Evolutionary conservation across 768 basidiomycete species (phyloP), one percentile per base, ranked within the genome.

Genomic region (Suillus ampliporus): DNA sequence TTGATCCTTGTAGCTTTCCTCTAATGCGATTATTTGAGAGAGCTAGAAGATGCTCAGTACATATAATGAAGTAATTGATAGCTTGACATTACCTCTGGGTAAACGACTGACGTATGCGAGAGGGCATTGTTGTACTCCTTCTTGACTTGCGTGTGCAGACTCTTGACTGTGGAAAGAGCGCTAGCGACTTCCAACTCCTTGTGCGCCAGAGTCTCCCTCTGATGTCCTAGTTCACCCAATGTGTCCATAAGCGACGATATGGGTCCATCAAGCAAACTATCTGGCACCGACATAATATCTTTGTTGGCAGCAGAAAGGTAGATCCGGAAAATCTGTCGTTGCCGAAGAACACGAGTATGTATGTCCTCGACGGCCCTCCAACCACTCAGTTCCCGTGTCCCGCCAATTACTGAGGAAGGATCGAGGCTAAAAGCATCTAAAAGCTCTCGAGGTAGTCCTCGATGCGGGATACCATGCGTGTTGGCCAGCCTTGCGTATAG

Each of bases 341-440:
- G 91, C 37, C 83, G 84, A 26, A 77, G 61, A 21, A 92, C 77
- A 46, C 90, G 86, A 31, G 80, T 69, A 68, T 91, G 81, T 59
- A 92, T 89, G 62, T 94, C 89, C 62, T 94, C 91, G 17, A 92
- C 89, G 2, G 88, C 89, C 64, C 82, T 80, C 88, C 89, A 93
- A 11, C 90, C 85, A 57, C 77, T 79, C 34, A 82, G 79, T 47
- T 83, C 80, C 52, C 87, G 83, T 0, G 91, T 90, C 7, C 83
- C 76, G 19, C 89, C 83, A 3, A 86, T 89, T 21, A 92, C 86
- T n/a, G 88, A 86, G 3, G 89, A 85, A 53, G 91, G 91, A 71
- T 94, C 91, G 63, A 90, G 90, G 41, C 82, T 84, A 68, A 92
- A 86, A 3, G 90, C 88, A 54, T 92, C 91, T 41, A 91, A 74